Evolutionary conservation across 768 basidiomycete species (phyloP).

Genomic region (Pleurotus djamor): DNA sequence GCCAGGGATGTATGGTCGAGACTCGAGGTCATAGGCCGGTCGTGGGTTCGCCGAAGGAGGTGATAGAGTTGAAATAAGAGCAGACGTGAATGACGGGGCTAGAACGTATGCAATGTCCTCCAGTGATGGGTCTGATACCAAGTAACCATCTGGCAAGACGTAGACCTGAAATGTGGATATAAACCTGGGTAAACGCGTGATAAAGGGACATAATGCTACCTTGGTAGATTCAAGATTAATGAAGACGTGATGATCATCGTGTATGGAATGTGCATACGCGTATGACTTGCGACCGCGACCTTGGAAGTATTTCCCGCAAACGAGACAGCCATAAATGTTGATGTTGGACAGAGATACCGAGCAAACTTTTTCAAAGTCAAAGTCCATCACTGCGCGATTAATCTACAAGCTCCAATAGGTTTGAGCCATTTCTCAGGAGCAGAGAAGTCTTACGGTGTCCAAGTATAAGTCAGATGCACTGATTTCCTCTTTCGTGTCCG

Average conservation of each 20-base stretch:
- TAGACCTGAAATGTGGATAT: constrained; percentile 65
- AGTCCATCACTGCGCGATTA: constrained; percentile 87
- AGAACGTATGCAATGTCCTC: constrained; percentile 94
- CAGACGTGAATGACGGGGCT: constrained; percentile 77
- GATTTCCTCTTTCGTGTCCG: constrained; percentile 26
- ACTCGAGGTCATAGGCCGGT: constrained; percentile 82
- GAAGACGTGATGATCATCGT: constrained; percentile 98
- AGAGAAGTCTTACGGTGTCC: constrained; percentile 70
- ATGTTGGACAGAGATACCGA: constrained; percentile 95
- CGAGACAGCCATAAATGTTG: constrained; percentile 96
- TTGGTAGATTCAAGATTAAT: constrained; percentile 93
- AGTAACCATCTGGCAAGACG: constrained; percentile 96
- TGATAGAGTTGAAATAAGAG: constrained; percentile 52
- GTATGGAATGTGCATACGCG: constrained; percentile 96
- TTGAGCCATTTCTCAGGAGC: not conserved
- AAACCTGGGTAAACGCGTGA: constrained; percentile 5
- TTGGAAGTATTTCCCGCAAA: constrained; percentile 99
- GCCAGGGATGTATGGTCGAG: constrained; percentile 84
- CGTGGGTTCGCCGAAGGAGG: constrained; percentile 59
- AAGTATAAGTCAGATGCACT: constrained; percentile 87
- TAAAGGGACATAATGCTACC: constrained; percentile 40
- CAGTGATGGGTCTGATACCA: constrained; percentile 93
- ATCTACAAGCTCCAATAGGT: constrained; percentile 52
- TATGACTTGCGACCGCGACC: constrained; percentile 92
- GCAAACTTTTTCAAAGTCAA: constrained; percentile 99